A percentile compares a stretch with the other conserved stretches of the same genome.
These are phyloP conservation scores for Talaromyces islandicus DNA, from an alignment of 2,329 filamentous ascomycete genomes.

Conservation along the genomic window DNA sequence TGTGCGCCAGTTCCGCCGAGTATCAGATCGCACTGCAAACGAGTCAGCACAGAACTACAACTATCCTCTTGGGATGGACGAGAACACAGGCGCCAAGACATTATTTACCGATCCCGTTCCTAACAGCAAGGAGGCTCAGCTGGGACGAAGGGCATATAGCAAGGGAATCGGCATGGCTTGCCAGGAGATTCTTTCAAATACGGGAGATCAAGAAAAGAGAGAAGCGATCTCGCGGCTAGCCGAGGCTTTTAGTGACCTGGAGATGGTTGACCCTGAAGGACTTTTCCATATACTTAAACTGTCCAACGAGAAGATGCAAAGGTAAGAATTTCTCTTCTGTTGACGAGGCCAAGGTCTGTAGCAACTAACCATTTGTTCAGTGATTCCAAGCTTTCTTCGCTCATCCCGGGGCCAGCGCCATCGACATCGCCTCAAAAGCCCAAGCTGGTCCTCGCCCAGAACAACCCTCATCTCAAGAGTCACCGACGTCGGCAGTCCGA, in stretches of 20 bases:
- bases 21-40: slow-evolving; percentile 60
- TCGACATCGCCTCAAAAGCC: slow-evolving; percentile 41
- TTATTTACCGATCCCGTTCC: slow-evolving; percentile 21
- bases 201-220: slow-evolving; percentile 61
- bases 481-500: slow-evolving; percentile 61
- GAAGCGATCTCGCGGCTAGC: slow-evolving; percentile 78
- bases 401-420: slow-evolving; percentile 32
- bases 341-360: background rate
- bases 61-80: slow-evolving; percentile 27
- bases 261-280: slow-evolving; percentile 84
- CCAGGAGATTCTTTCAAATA: slow-evolving; percentile 82
- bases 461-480: slow-evolving; percentile 78
- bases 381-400: slow-evolving; percentile 32
- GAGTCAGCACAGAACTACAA: slow-evolving; percentile 20
- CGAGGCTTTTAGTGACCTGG: slow-evolving; percentile 77
- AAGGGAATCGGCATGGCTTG: slow-evolving; percentile 78
- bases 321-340: slow-evolving; percentile 18
- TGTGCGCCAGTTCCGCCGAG: slow-evolving; percentile 82
- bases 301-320: slow-evolving; percentile 66
- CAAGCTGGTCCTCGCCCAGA: slow-evolving; percentile 72
- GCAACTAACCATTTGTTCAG: slow-evolving; percentile 15
- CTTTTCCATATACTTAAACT: slow-evolving; percentile 77
- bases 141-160: slow-evolving; percentile 75
- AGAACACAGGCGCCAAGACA: slow-evolving; percentile 34
- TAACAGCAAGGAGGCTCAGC: slow-evolving; percentile 68